Conservation (phyloP, 2,329 filamentous ascomycete genomes). For the Periconia digitata region DNA sequence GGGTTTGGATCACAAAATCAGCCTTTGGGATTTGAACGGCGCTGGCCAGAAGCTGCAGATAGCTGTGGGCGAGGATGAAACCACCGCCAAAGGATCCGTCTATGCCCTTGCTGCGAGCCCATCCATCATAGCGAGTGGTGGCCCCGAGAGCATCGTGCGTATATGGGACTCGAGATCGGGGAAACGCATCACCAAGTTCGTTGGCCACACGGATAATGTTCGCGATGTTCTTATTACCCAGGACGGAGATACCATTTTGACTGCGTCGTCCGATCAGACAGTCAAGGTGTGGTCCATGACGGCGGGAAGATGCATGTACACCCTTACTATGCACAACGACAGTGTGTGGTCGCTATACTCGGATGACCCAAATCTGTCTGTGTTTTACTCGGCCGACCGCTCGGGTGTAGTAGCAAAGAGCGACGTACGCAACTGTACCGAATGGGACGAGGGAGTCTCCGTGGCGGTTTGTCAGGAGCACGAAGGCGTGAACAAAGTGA, state of each 20-base stretch:
- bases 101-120: constrained; percentile 84
- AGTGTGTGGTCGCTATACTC: constrained; percentile 97
- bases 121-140: constrained; percentile 84
- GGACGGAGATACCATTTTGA: constrained; percentile 87
- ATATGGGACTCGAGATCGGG: constrained; percentile 90
- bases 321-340: constrained; percentile 97
- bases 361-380: constrained; percentile 76
- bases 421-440: constrained; percentile 74
- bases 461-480: constrained; percentile 92
- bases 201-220: constrained; percentile 94
- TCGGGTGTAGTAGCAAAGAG: constrained; percentile 96
- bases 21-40: constrained; percentile 89
- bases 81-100: constrained; percentile 85
- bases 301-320: constrained; percentile 94
- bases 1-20: constrained; percentile 88
- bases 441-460: constrained; percentile 85
- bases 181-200: constrained; percentile 91
- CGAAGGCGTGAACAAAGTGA: constrained; percentile 70
- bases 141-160: constrained; percentile 88
- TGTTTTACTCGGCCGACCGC: constrained; percentile 94
- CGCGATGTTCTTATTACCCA: constrained; percentile 88
- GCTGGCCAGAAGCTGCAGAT: constrained; percentile 85
- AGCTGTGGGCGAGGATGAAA: constrained; percentile 79
- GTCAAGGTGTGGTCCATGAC: constrained; percentile 98
- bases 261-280: constrained; percentile 92